Base-by-base conservation (phyloP, 768 basidiomycete species). In the Phanerochaete sordida region DNA sequence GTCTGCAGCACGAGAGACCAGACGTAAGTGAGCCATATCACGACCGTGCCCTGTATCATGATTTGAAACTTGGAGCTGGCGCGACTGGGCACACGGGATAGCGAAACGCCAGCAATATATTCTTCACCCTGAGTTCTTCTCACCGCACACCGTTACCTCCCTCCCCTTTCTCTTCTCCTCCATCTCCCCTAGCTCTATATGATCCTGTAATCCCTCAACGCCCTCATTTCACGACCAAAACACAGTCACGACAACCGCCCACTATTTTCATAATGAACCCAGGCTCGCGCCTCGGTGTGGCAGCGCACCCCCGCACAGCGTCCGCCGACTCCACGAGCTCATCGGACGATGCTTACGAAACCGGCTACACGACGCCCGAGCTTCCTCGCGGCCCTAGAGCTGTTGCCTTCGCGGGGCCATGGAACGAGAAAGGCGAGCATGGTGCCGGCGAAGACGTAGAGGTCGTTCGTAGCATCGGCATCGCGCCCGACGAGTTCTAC, bases 401-500 rank as follows among this genome's bases (percentile, higher is more conserved):
- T 31, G 28, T 30, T 13, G 23, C 28, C 16, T 21, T 24, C 33
- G 51, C 35, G n/a, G 57, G 24, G 33, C 23, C 44, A 24, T 35
- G 60, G 26, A 54, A 62, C 54, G 60, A 61, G 47, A 65, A 65
- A 49, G 54, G 26, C 3, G 64, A 58, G 23, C 47, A 61, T 39
- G 48, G 28, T 16, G 56, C 33, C 3, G 56, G 31, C 3, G 33
- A 44, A 5, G 65, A 65, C 28, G 57, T 57, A 11, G 54, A 61
- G 53, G 50, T 54, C 19, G 26, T 54, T 21, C 46, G 64, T 24
- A 68, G 65, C 6, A 64, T 66, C n/a, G 74, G 74, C 4, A 46
- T 69, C 12, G 64, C 69, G 27, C 67, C 72, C 2, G 69, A 71
- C 28, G 83, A 90, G 63, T 79, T 88, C 11, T 93, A 93, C 68